Percentiles rank a stretch among this genome's conserved stretches.
These are phyloP conservation scores for Dalbergia cochinchinensis DNA, from an alignment of 306 rosid species.

Conservation along the genomic window DNA sequence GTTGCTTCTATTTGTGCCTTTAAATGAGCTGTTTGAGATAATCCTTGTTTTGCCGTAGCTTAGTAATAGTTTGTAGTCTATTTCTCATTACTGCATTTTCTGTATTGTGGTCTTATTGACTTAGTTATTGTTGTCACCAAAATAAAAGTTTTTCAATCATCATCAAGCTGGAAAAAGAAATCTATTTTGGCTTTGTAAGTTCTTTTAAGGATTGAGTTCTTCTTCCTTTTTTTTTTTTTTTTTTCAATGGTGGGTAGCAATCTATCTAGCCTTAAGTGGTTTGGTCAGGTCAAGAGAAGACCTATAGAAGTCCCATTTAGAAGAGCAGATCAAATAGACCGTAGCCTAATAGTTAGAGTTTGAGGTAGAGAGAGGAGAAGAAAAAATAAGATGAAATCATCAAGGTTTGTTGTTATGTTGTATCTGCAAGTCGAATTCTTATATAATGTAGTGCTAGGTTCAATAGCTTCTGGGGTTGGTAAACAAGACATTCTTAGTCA, in stretches of 20 bases:
- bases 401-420: no score
- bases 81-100: background rate
- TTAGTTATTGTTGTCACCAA: constrained; percentile 16
- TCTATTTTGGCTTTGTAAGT: background rate
- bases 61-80: background rate
- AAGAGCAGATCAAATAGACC: background rate
- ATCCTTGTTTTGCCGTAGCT: constrained; percentile 33
- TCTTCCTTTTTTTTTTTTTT: background rate
- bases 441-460: constrained; percentile 6
- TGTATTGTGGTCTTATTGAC: background rate
- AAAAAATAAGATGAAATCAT: background rate
- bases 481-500: constrained; percentile 9
- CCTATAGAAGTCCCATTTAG: background rate
- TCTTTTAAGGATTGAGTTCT: background rate
- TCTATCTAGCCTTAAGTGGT: background rate
- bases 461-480: constrained; percentile 31
- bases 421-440: constrained; percentile 5
- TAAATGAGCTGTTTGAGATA: constrained; percentile 9
- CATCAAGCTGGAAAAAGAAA: background rate
- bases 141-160: background rate
- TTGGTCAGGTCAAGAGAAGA: background rate
- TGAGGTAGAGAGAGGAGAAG: background rate
- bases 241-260: background rate
- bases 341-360: background rate
- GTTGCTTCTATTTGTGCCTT: constrained; percentile 12